A percentile compares a stretch with the other conserved stretches of the same genome.
Evolutionary conservation across 306 rosid species (phyloP).

Genomic region (Dicorynia guianensis): DNA sequence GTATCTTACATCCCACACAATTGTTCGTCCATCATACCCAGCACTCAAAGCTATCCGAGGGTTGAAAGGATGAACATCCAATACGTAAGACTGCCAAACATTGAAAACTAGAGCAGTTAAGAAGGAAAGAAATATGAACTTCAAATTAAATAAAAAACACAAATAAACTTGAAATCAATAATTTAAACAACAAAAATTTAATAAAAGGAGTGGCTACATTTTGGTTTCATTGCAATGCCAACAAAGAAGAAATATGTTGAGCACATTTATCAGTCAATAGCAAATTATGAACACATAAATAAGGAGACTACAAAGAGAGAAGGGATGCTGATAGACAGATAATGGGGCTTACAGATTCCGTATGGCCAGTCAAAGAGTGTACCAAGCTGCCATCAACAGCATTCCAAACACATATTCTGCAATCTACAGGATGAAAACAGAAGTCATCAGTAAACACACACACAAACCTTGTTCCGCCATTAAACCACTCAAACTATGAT

Average conservation of each 20-base stretch:
- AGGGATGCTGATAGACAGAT: neutral
- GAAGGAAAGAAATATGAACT: constrained; percentile 38
- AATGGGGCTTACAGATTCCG: constrained; percentile 64
- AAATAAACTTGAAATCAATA: constrained; percentile 18
- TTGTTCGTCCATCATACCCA: constrained; percentile 89
- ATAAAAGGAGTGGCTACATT: constrained; percentile 20
- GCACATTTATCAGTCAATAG: constrained; percentile 7
- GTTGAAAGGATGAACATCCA: constrained; percentile 98
- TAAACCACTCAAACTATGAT: constrained; percentile 19
- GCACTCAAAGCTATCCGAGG: constrained; percentile 98
- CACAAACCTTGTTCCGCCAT: constrained; percentile 18
- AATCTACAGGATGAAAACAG: constrained; percentile 61
- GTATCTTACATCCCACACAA: constrained; percentile 93
- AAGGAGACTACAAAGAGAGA: neutral
- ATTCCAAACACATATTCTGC: constrained; percentile 97
- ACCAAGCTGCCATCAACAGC: constrained; percentile 96
- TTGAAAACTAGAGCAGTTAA: constrained; percentile 44
- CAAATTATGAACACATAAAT: constrained; percentile 28
- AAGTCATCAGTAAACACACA: constrained; percentile 37
- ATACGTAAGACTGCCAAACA: constrained; percentile 78
- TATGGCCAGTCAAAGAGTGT: constrained; percentile 91
- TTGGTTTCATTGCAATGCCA: constrained; percentile 10
- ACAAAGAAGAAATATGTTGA: neutral
- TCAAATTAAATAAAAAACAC: constrained; percentile 24
- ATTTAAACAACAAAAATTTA: neutral